A percentile compares a stretch with the other conserved stretches of the same genome.
Conservation (phyloP, 257 asterid genomes). For the Rubia yunnanensis region DNA sequence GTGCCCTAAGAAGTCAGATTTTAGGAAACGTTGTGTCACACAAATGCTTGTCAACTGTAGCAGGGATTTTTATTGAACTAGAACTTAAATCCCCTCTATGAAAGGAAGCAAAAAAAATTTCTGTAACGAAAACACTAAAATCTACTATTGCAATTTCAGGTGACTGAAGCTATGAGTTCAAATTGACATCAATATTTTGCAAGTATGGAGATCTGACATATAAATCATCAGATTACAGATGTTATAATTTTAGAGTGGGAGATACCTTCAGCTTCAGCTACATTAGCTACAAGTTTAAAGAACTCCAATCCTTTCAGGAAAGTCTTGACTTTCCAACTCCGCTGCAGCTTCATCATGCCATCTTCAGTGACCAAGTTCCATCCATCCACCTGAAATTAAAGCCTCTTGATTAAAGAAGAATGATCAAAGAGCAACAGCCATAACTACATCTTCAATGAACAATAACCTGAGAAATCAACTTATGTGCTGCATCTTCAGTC, state of each 20-base stretch:
- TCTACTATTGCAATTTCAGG: background rate
- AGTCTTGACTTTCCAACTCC: conserved; percentile 81
- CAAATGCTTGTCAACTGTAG: background rate
- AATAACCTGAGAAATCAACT: conserved; percentile 25
- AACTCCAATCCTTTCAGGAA: conserved; percentile 82
- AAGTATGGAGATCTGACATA: background rate
- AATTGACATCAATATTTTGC: background rate
- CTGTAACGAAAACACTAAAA: background rate
- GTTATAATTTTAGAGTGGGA: conserved; percentile 1
- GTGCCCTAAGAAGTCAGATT: background rate
- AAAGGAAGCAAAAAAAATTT: background rate
- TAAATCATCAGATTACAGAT: background rate
- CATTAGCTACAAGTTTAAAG: conserved; percentile 63
- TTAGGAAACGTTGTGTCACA: background rate
- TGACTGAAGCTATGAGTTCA: background rate
- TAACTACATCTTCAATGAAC: background rate
- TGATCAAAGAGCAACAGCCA: background rate
- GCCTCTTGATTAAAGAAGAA: background rate
- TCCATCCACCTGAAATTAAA: conserved; percentile 49
- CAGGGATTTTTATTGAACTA: too few species aligned
- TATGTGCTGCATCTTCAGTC: conserved; percentile 31
- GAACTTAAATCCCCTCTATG: background rate
- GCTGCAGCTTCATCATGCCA: conserved; percentile 60
- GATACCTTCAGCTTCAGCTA: conserved; percentile 91
- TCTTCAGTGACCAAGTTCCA: conserved; percentile 70